A percentile compares a stretch with the other conserved stretches of the same genome.
These are phyloP conservation scores for Jasminum sambac DNA, from an alignment of 257 asterid genomes.

Conservation along the genomic window DNA sequence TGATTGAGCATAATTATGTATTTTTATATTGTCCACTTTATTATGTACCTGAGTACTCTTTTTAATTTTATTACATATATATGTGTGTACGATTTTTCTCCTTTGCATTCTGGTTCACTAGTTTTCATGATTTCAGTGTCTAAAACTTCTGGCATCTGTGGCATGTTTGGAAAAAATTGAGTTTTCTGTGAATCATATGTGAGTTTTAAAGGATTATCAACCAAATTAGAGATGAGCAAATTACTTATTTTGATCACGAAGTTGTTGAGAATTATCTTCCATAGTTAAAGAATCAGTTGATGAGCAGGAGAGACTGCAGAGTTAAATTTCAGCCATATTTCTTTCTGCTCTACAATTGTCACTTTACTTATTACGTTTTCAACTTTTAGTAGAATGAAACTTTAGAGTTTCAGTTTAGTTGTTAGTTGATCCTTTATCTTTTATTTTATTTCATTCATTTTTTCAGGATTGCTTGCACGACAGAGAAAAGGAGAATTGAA, in stretches of 20 bases:
- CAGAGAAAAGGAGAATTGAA: constrained; percentile 85
- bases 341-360: too few relatives aligned
- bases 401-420: background rate
- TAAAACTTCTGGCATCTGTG: background rate
- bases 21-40: too few relatives aligned
- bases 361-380: too few relatives aligned
- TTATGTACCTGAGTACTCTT: too few relatives aligned
- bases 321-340: too few relatives aligned
- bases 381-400: too few relatives aligned
- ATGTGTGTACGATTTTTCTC: background rate
- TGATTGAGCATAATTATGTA: too few relatives aligned
- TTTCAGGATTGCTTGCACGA: constrained; percentile 84
- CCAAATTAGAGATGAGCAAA: background rate
- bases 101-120: background rate
- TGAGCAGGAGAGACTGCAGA: too few relatives aligned
- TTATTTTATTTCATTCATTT: background rate
- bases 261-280: too few relatives aligned
- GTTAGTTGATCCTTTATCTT: constrained; percentile 2
- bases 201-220: background rate
- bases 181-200: background rate
- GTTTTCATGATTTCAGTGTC: background rate
- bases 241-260: constrained; percentile 1
- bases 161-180: background rate
- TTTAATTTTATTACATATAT: too few relatives aligned
- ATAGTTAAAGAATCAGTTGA: too few relatives aligned